These are phyloP conservation scores for Globisporangium rhizosaccharum DNA, from an alignment of 352 stramenopile species.

Conservation along the genomic window DNA sequence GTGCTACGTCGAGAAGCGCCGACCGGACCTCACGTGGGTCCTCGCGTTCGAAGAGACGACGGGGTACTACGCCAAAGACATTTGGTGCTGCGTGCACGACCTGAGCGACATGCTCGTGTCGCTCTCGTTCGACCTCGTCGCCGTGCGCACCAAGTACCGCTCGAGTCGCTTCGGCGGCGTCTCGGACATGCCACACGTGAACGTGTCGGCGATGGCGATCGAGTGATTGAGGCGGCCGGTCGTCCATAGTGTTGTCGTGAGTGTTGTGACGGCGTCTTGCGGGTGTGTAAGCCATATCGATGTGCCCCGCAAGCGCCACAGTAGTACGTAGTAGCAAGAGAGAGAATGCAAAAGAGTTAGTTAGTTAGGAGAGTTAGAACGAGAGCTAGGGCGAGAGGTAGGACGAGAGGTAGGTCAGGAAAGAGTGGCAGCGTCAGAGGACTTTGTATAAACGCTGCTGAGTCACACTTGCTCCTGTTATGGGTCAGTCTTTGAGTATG, in stretches of 20 bases:
- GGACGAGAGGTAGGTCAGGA: background rate
- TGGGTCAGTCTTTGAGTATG: background rate
- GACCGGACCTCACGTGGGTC: slow-evolving; percentile 38
- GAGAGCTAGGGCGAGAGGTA: background rate
- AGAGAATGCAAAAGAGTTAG: background rate
- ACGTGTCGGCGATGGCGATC: slow-evolving; percentile 13
- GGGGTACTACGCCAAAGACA: slow-evolving; percentile 32
- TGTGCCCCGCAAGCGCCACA: background rate
- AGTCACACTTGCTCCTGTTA: background rate
- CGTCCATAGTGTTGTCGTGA: background rate
- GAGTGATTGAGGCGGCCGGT: slow-evolving; percentile 3
- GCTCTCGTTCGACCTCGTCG: slow-evolving; percentile 35
- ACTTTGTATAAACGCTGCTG: slow-evolving; percentile 3
- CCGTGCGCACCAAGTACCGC: slow-evolving; percentile 41
- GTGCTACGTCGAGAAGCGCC: slow-evolving; percentile 38
- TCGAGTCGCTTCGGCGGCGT: slow-evolving; percentile 13
- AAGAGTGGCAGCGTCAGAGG: background rate
- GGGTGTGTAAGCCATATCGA: slow-evolving; percentile 11
- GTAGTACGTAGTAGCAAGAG: slow-evolving; percentile 2
- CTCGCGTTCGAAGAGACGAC: slow-evolving; percentile 43
- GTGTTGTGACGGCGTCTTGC: slow-evolving; percentile 2
- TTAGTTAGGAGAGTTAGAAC: background rate
- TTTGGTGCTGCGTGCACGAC: slow-evolving; percentile 32
- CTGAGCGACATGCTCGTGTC: slow-evolving; percentile 30
- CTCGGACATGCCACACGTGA: slow-evolving; percentile 14